Evolutionary conservation across 805 yeast genomes (phyloP).

Genomic region (Isabelozyma gotoi): DNA sequence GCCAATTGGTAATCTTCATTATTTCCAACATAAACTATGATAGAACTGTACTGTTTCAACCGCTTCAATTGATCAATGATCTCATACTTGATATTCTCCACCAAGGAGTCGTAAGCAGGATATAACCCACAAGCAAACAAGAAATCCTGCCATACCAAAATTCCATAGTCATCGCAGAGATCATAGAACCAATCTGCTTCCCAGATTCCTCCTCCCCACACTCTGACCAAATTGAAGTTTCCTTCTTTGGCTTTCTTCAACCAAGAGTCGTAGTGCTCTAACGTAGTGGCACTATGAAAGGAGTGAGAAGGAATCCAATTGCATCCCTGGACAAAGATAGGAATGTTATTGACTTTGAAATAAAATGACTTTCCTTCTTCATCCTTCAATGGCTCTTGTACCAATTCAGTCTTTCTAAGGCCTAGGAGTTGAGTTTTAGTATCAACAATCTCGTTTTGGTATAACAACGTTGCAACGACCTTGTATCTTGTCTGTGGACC

Average conservation of each 20-base stretch:
- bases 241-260: slow-evolving; percentile 34
- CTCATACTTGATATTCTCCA: slow-evolving; percentile 35
- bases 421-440: slow-evolving; percentile 27
- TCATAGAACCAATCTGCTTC: slow-evolving; percentile 43
- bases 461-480: slow-evolving; percentile 13
- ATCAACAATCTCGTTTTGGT: slow-evolving; percentile 4
- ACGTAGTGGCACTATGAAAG: slow-evolving; percentile 28
- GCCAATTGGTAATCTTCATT: slow-evolving; percentile 50
- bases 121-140: slow-evolving; percentile 60
- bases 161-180: slow-evolving; percentile 43
- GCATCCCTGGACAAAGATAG: slow-evolving; percentile 40
- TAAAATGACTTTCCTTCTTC: slow-evolving; percentile 42
- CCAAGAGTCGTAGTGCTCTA: slow-evolving; percentile 37
- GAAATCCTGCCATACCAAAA: slow-evolving; percentile 56
- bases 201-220: slow-evolving; percentile 53
- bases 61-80: slow-evolving; percentile 38
- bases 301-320: slow-evolving; percentile 53
- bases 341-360: slow-evolving; percentile 39
- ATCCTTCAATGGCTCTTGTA: slow-evolving; percentile 29
- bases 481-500: slow-evolving; percentile 37
- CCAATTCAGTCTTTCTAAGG: slow-evolving; percentile 41
- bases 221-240: slow-evolving; percentile 44
- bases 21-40: slow-evolving; percentile 44
- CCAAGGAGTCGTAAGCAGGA: slow-evolving; percentile 41
- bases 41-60: slow-evolving; percentile 40